Evolutionary conservation across 768 basidiomycete species (phyloP).

Genomic region (Boletus vermiculosoides): DNA sequence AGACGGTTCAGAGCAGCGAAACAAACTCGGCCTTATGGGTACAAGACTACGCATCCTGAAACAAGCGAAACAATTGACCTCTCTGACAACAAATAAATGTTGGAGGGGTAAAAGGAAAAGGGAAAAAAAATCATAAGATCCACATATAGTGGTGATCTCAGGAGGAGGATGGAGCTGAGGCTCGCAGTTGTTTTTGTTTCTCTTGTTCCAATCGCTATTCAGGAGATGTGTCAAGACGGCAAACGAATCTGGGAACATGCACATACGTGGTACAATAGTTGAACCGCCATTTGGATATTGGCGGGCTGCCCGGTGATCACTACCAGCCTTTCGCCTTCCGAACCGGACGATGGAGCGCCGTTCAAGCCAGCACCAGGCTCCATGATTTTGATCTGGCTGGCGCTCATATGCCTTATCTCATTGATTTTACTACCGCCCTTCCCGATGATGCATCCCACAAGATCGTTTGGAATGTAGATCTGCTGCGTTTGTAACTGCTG

Average conservation of each 20-base stretch:
- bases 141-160: constrained; percentile 14
- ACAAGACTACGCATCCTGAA: constrained; percentile 13
- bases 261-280: constrained; percentile 81
- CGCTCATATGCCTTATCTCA: constrained; percentile 93
- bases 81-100: constrained; percentile 1
- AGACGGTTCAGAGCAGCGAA: neutral
- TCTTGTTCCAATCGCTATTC: constrained; percentile 80
- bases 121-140: neutral
- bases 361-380: constrained; percentile 86
- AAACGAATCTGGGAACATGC: neutral
- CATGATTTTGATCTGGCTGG: constrained; percentile 97
- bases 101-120: neutral
- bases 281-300: constrained; percentile 96
- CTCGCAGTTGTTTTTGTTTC: constrained; percentile 76
- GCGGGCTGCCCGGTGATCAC: constrained; percentile 95
- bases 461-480: constrained; percentile 96
- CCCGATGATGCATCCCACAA: constrained; percentile 97
- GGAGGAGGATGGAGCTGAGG: constrained; percentile 30
- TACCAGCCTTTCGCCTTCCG: constrained; percentile 88
- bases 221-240: constrained; percentile 8
- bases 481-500: constrained; percentile 92
- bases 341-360: constrained; percentile 68
- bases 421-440: constrained; percentile 99
- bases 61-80: constrained; percentile 1
- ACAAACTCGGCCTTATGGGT: neutral